phyloP scores from a whole-genome alignment of 2,329 filamentous ascomycete species.

The Phaeosphaeria sp. region DNA sequence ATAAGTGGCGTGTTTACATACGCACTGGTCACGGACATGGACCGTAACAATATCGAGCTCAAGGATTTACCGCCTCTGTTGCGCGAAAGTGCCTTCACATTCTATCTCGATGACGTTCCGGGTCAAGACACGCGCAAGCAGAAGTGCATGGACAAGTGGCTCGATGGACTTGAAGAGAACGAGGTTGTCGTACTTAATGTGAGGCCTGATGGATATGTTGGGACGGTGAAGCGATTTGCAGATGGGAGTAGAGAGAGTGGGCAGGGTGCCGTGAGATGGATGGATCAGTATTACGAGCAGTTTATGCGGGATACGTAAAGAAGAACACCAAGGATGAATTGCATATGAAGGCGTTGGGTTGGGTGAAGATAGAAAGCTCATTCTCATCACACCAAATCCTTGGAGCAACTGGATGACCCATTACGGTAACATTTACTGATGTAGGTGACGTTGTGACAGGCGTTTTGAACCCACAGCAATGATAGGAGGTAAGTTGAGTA shows the following conservation, averaged over 20 bases:
- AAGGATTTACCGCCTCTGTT: conserved; percentile 67
- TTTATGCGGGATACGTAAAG: conserved; percentile 48
- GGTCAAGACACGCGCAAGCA: conserved; percentile 60
- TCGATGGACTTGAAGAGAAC: conserved; percentile 62
- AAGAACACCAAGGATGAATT: too few relatives aligned
- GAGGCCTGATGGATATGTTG: conserved; percentile 76
- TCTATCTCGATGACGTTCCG: conserved; percentile 73
- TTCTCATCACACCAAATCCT: too few relatives aligned
- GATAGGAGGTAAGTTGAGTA: too few relatives aligned
- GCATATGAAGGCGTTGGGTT: too few relatives aligned
- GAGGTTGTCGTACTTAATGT: conserved; percentile 72
- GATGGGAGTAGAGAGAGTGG: conserved; percentile 38
- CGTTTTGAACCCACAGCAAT: too few relatives aligned
- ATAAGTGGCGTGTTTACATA: conserved; percentile 75
- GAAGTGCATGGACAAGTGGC: conserved; percentile 71
- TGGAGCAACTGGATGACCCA: too few relatives aligned
- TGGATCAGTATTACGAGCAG: conserved; percentile 59
- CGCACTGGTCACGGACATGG: conserved; percentile 66
- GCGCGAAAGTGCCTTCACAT: conserved; percentile 71
- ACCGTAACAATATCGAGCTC: conserved; percentile 69
- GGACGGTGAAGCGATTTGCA: conserved; percentile 60
- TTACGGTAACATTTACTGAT: too few relatives aligned
- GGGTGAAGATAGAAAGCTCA: too few relatives aligned
- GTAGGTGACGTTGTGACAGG: too few relatives aligned
- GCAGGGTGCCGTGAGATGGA: conserved; percentile 50